Percentiles rank a stretch among this genome's conserved stretches.
phyloP scores from a whole-genome alignment of 257 asterid species.

The Cruciata laevipes region DNA sequence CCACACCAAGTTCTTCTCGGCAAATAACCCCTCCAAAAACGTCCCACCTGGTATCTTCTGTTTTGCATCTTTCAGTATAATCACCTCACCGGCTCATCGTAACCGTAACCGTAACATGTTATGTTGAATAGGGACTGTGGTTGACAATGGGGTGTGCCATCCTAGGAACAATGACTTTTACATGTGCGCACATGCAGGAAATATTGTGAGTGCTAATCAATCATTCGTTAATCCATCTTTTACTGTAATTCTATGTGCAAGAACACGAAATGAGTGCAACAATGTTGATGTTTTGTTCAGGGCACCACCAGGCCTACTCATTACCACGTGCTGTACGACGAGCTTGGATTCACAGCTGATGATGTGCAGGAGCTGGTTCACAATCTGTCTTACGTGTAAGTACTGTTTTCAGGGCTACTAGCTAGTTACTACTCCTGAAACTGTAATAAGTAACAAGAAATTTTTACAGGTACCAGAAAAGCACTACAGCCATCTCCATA shows the following conservation, averaged over 20 bases:
- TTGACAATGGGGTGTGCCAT: slow-evolving; percentile 57
- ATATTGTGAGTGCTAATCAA: slow-evolving; percentile 41
- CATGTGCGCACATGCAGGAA: slow-evolving; percentile 77
- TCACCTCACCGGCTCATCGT: not conserved
- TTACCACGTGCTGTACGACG: slow-evolving; percentile 62
- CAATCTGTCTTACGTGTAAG: slow-evolving; percentile 69
- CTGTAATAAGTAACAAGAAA: not conserved
- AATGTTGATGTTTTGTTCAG: slow-evolving; percentile 21
- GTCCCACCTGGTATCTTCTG: slow-evolving; percentile 53
- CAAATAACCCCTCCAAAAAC: slow-evolving; percentile 33
- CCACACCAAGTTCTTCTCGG: slow-evolving; percentile 58
- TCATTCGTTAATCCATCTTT: too few species aligned
- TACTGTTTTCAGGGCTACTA: too few species aligned
- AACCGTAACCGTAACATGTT: not conserved
- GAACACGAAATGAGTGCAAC: too few species aligned
- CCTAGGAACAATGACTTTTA: slow-evolving; percentile 59
- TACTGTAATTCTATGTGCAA: too few species aligned
- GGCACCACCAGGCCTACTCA: slow-evolving; percentile 76
- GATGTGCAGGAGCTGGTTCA: slow-evolving; percentile 72
- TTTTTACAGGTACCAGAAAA: slow-evolving; percentile 71
- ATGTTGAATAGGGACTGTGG: slow-evolving; percentile 45
- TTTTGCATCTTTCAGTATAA: not conserved
- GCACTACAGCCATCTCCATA: slow-evolving; percentile 71
- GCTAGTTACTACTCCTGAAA: too few species aligned
- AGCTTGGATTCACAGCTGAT: slow-evolving; percentile 60